A percentile compares a stretch with the other conserved stretches of the same genome.
These are phyloP conservation scores for Fragaria iinumae DNA, from an alignment of 306 rosid species.

Conservation along the genomic window DNA sequence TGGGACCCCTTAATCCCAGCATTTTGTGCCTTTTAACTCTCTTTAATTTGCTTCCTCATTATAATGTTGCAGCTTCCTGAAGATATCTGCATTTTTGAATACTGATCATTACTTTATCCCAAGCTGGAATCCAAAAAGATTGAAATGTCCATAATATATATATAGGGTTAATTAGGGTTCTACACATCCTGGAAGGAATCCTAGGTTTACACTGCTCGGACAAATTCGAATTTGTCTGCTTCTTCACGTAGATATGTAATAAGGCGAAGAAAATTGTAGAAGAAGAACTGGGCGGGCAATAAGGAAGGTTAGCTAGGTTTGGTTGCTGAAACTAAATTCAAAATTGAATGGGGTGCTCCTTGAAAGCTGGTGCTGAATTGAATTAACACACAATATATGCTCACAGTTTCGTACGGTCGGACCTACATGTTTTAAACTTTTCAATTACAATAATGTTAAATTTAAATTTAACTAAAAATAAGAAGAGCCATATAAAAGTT, in stretches of 20 bases:
- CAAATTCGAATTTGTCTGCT: slow-evolving; percentile 22
- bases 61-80: neutral
- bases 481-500: too few species aligned
- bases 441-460: neutral
- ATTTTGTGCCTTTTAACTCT: slow-evolving; percentile 17
- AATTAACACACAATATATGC: neutral
- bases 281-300: neutral
- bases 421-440: slow-evolving; percentile 4
- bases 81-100: neutral
- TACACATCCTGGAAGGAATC: slow-evolving; percentile 37
- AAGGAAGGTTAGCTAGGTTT: neutral
- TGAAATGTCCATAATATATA: neutral
- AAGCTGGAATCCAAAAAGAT: slow-evolving; percentile 23
- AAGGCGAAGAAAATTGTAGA: too few species aligned
- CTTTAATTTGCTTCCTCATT: slow-evolving; percentile 7
- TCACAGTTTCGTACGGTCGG: slow-evolving; percentile 1
- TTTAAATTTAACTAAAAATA: too few species aligned
- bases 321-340: neutral
- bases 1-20: slow-evolving; percentile 30
- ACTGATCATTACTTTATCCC: neutral
- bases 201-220: slow-evolving; percentile 38
- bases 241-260: neutral
- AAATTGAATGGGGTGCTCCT: neutral
- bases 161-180: neutral
- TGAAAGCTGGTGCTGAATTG: neutral